phyloP scores from a whole-genome alignment of 768 basidiomycete species.

The Rhizopogon sp. region DNA sequence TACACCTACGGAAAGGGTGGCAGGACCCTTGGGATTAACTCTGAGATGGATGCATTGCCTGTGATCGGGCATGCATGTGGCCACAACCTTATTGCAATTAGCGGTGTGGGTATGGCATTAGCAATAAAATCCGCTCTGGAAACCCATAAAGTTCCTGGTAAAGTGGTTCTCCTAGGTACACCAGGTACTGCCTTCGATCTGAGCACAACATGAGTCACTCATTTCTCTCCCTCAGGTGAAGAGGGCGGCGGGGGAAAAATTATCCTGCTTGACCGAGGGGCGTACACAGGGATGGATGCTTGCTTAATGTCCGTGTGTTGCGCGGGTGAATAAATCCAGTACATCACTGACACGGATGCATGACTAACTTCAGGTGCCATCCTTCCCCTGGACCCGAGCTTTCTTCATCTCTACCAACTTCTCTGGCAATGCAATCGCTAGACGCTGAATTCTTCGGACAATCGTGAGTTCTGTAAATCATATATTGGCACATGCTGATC shows the following conservation, averaged over 20 bases:
- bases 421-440: conserved; percentile 61
- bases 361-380: conserved; percentile 55
- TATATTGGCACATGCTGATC: conserved; percentile 5
- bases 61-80: conserved; percentile 65
- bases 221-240: conserved; percentile 47
- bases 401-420: conserved; percentile 46
- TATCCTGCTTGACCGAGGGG: conserved; percentile 67
- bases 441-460: conserved; percentile 72
- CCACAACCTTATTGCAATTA: conserved; percentile 79
- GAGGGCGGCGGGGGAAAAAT: conserved; percentile 78
- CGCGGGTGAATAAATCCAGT: neutral
- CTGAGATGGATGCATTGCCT: conserved; percentile 68
- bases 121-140: conserved; percentile 67
- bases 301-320: conserved; percentile 58
- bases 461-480: conserved; percentile 39
- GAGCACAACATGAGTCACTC: neutral
- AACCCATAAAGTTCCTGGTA: conserved; percentile 58
- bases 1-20: conserved; percentile 56
- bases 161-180: conserved; percentile 70
- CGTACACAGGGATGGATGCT: conserved; percentile 75
- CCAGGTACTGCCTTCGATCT: conserved; percentile 41
- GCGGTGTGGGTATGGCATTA: conserved; percentile 70
- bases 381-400: conserved; percentile 53
- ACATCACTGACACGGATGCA: conserved; percentile 4
- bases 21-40: conserved; percentile 70